Evolutionary conservation across 1,284 basidiomycete genomes (phyloP), one percentile per base, ranked within the genome.

Genomic region (Apiotrichum sp.): DNA sequence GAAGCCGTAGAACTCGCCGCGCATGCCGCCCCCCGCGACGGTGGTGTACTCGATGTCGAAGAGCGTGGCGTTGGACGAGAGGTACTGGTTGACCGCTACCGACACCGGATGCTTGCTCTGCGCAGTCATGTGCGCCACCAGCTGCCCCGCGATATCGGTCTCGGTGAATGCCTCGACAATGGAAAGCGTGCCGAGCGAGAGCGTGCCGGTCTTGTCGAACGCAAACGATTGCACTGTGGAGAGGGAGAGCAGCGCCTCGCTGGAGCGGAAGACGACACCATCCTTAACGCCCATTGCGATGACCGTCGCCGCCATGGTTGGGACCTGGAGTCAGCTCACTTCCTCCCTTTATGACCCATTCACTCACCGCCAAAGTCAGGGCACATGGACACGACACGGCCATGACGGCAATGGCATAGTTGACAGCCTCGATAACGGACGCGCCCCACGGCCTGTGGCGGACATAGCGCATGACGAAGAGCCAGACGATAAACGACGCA

Each of bases 131-230:
- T 35, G 11, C 2, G 32, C 11, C 10, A 44, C 42, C 16, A 51
- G 50, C 34, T 43, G n/a, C 41, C 34, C 32, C 13, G 42, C 33
- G 22, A 36, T 14, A 38, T 47, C 33, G 34, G 6, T 6, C 6
- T 6, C 47, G 47, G 38, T 29, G 47, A 29, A 29, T 29, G 48
- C 48, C 14, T 42, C 32, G 1, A 50, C 48, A 52, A 59, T 31
- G 3, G 53, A 38, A 13, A 62, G 48, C 6, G 43, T 33, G 22
- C 53, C 52, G 11, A 50, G 53, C 2, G 56, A 58, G 11, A 61
- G 72, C 2, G 80, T 80, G 0, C 79, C 79, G 0, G 80, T 81
- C 75, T 80, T 81, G 70, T 80, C 79, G 53, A 81, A 78, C 4
- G 77, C 78, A 41, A 74, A 29, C 71, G 44, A 77, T 69, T 13